Evolutionary conservation across 1,139 yeast species (phyloP), one percentile per base, ranked within the genome.

Genomic region (Geotrichum klebahnii): DNA sequence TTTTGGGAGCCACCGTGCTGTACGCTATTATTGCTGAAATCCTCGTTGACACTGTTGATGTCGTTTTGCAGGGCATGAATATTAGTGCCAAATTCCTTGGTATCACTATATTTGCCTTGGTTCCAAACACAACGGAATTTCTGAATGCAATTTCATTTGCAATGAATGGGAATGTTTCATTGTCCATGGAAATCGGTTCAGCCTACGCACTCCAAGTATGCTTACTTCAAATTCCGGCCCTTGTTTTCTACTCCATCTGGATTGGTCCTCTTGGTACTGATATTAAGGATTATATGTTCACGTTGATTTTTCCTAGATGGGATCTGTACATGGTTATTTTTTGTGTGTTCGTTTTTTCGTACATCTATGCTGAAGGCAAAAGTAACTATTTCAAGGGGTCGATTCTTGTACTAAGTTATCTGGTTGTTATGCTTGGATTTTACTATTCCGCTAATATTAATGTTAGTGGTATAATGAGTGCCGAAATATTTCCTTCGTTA

Each of bases 171-270:
- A 92, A 92, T 59, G 96, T 94, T 53, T 96, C 98, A 0, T 74
- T 92, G 45, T 63, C 69, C 32, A 87, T 92, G 96, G 99, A 92
- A 66, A 92, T 92, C 66, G 98, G 99, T 56, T 84, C 95, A 58
- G 98, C 98, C 0, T 92, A 92, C 65, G 98, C 96, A 0, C 74
- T 92, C 55, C 99, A 92, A 67, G 99, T 92, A n/a, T 94, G 96
- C 57, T 73, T 92, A 51, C 75, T 92, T 56, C 99, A 92, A 66
- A 87, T 92, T 44, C 99, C 99, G 0, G 82, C 95, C 4, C 76
- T 92, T 62, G 95, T 89, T 3, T 67, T 90, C 14, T 89, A 79
- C 62, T 84, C 96, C 1, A 78, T 86, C 32, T 74, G 70, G 65
- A 67, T 61, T 66, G 70, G 52, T 65, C 63, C 63, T 5, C 47